Base-by-base conservation (phyloP, 805 yeast species). In the Blastobotrys americana region DNA sequence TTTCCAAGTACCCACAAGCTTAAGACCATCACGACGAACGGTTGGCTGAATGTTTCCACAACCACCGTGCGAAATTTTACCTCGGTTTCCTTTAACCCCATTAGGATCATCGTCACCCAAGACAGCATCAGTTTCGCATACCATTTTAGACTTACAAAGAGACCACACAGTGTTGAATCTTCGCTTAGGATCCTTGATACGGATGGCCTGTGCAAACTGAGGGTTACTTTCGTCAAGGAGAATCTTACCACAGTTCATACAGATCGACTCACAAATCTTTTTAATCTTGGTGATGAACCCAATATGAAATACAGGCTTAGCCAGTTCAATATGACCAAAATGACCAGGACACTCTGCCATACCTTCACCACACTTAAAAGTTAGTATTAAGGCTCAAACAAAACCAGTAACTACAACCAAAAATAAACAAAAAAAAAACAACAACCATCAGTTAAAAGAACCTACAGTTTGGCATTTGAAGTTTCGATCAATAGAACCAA, bases 321-420 rank as follows among this genome's bases (percentile, higher is more conserved):
- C 97, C 53, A 93, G 74, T 64, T 93, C 99, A 50, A 93, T 93
- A 62, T 93, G 99, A 55, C 99, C 99, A 68, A 93, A 93, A 70
- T 93, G 99, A 48, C 99, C 99, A 0, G 97, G 97, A 68, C 99
- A 93, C 65, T 93, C 97, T 49, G 90, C 86, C 97, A 93, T 93
- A 57, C 90, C 96, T 66, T 93, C 99, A 59, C 96, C 95, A 74
- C 99, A 93, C 67, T 61, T 45, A 17, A 28, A 17, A 4, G 44
- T 41, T 44, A 44, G 37, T 20, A 18, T 21, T 17, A 25, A 25
- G 8, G n/a, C n/a, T n/a, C n/a, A n/a, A n/a, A n/a, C n/a, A n/a
- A n/a, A n/a, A n/a, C n/a, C n/a, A n/a, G n/a, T n/a, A n/a, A n/a
- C n/a, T n/a, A n/a, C n/a, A n/a, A n/a, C n/a, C n/a, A n/a, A n/a